Evolutionary conservation across 441 rosid species (phyloP).

Genomic region (Syzygium syzygioides): DNA sequence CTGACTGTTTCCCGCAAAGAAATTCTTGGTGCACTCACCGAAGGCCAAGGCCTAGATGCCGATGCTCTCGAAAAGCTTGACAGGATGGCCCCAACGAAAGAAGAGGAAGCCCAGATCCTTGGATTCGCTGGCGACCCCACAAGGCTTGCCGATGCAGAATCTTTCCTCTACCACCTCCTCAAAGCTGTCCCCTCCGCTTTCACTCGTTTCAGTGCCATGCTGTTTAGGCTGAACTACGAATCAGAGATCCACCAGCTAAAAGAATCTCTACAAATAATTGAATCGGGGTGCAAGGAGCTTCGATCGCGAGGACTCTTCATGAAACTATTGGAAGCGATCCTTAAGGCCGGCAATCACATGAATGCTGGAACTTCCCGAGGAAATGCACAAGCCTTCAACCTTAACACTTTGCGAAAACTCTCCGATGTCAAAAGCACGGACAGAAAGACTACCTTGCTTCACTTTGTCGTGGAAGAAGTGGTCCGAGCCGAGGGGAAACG

Average conservation of each 20-base stretch:
- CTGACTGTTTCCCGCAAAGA: slow-evolving; percentile 46
- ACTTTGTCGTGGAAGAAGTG: slow-evolving; percentile 82
- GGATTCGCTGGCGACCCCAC: slow-evolving; percentile 45
- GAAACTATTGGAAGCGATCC: slow-evolving; percentile 84
- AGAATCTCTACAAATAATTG: slow-evolving; percentile 45
- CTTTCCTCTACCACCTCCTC: slow-evolving; percentile 63
- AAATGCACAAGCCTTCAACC: slow-evolving; percentile 86
- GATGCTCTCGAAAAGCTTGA: slow-evolving; percentile 76
- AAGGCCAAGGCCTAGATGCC: slow-evolving; percentile 48
- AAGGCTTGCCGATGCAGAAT: slow-evolving; percentile 70
- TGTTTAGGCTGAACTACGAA: slow-evolving; percentile 57
- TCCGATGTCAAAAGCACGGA: slow-evolving; percentile 82
- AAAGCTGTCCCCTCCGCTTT: slow-evolving; percentile 75
- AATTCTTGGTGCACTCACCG: slow-evolving; percentile 43
- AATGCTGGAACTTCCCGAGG: slow-evolving; percentile 93
- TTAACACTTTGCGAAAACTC: slow-evolving; percentile 61
- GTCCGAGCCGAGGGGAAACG: slow-evolving; percentile 76
- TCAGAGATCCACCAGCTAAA: slow-evolving; percentile 48
- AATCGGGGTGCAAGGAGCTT: slow-evolving; percentile 70
- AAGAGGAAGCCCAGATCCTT: slow-evolving; percentile 56
- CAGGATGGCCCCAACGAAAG: slow-evolving; percentile 66
- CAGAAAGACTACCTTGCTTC: slow-evolving; percentile 80
- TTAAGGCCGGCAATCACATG: slow-evolving; percentile 95
- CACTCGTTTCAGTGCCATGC: slow-evolving; percentile 54
- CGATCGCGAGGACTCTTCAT: slow-evolving; percentile 66